Evolutionary conservation across 306 rosid genomes (phyloP), one percentile per base, ranked within the genome.

Genomic region (Prunus mume): DNA sequence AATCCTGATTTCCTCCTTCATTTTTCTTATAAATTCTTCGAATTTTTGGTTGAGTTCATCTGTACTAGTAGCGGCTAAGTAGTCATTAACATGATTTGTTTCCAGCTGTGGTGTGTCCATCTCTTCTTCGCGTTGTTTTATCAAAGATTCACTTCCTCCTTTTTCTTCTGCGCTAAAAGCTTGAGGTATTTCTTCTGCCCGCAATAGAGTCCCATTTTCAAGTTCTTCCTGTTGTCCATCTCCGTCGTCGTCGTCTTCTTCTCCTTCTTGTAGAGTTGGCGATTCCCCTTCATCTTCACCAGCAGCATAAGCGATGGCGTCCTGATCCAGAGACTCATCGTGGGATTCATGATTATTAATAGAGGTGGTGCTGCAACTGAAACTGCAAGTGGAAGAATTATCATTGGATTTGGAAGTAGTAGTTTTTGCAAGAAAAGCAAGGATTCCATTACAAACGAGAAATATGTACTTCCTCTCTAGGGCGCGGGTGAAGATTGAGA

Each of bases 401-500:
- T 32, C 38, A 32, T 5, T 32, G 38, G 38, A 32, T 5, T 32
- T 32, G 38, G 38, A 32, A 32, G 38, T 32, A 5, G 38, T 32
- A 32, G 58, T 83, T 61, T 82, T 87, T 54, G 87, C 86, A 24
- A 92, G 73, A 67, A 92, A 76, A 67, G 87, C 90, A 49, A 92
- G 92, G 73, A 90, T 87, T 74, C 79, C 92, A 74, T 90, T 90
- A 12, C 90, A 92, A 18, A 90, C 24, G 46, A 90, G 89, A 71
- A 93, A 93, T 87, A 93, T 83, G 84, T 86, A 89, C 79, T 87
- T 93, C 25, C 90, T 87, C 65, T 93, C 85, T 11, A 90, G 78
- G 34, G 83, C 81, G 81, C 76, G 93, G 50, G 85, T 79, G 83
- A 87, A 70, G 56, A 87, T 55, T 64, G 88, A 80, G 69, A 88